A percentile compares a stretch with the other conserved stretches of the same genome.
Evolutionary conservation across 805 yeast species (phyloP).

Genomic region (Metschnikowia cubensis): DNA sequence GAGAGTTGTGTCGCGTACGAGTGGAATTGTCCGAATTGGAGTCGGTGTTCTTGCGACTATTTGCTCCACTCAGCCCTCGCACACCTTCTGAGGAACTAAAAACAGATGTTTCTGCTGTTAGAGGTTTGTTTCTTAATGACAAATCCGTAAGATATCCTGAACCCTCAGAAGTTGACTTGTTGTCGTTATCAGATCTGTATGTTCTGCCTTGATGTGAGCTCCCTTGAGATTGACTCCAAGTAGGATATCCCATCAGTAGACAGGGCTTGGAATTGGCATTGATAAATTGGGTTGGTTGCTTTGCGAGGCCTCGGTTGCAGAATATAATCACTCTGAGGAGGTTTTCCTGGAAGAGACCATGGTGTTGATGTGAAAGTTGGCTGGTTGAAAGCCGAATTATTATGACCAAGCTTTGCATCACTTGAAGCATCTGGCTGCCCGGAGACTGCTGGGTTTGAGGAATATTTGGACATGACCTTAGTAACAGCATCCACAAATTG

Average conservation of each 20-base stretch:
- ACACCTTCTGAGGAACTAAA: slow-evolving; percentile 9
- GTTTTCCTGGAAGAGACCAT: slow-evolving; percentile 60
- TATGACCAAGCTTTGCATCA: not conserved
- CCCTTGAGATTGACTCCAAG: slow-evolving; percentile 1
- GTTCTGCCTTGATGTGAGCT: not conserved
- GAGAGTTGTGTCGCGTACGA: slow-evolving; percentile 1
- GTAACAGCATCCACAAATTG: slow-evolving; percentile 49
- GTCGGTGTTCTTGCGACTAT: slow-evolving; percentile 5
- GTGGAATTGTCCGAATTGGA: not conserved
- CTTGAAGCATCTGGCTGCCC: not conserved
- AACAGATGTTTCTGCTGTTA: slow-evolving; percentile 10
- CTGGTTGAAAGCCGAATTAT: not conserved
- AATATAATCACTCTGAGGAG: slow-evolving; percentile 10
- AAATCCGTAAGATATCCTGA: slow-evolving; percentile 15
- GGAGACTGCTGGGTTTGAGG: slow-evolving; percentile 18
- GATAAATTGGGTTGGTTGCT: slow-evolving; percentile 1
- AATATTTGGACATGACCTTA: slow-evolving; percentile 58
- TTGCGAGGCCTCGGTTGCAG: slow-evolving; percentile 14
- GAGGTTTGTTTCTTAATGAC: slow-evolving; percentile 12
- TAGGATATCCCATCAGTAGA: not conserved
- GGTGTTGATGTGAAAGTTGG: slow-evolving; percentile 39
- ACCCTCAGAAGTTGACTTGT: slow-evolving; percentile 12
- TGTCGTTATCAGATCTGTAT: slow-evolving; percentile 12
- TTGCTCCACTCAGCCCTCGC: slow-evolving; percentile 7
- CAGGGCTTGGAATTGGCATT: slow-evolving; percentile 3